Base-by-base conservation (phyloP, 768 basidiomycete species). In the Serendipita indica region DNA sequence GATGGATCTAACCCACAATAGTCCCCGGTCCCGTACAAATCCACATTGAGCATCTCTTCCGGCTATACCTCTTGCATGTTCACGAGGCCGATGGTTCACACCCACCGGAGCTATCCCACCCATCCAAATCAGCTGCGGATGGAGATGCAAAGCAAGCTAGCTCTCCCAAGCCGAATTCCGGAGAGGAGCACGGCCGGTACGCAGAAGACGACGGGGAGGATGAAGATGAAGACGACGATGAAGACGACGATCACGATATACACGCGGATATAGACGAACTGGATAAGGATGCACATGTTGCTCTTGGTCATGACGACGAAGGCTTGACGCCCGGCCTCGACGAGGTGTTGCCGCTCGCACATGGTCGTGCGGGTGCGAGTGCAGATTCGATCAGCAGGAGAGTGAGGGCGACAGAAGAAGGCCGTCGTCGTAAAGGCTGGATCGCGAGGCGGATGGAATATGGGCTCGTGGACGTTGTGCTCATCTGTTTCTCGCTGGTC, bases 401-500 rank as follows among this genome's bases (percentile, higher is more conserved):
- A n/a, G n/a, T n/a, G n/a, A n/a, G n/a, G n/a, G n/a, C n/a, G n/a
- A n/a, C n/a, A n/a, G n/a, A n/a, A n/a, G n/a, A n/a, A 7, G 41
- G 18, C 1, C 18, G 41, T 43, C 18, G 41, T 18, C 41, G 41
- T 18, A 5, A n/a, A 1, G 27, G 16, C 20, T 54, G 49, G 49
- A 30, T 54, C 49, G 20, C 49, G 30, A 25, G 49, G n/a, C 12
- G 49, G 30, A n/a, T 54, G 16, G 49, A 54, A 30, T 54, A 54
- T 32, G 49, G 49, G 3, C 49, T 54, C 20, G 49, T 70, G 18
- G 70, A 72, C 61, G 66, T 72, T 27, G 71, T 72, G 60, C 63
- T 72, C 33, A 65, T 72, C 39, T 72, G 71, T 61, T 72, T 72
- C 64, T 69, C 68, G 3, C 64, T 72, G 22, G 70, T 68, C 39